Evolutionary conservation across 345 rosid genomes (phyloP).

Genomic region (Linum usitatissimum): DNA sequence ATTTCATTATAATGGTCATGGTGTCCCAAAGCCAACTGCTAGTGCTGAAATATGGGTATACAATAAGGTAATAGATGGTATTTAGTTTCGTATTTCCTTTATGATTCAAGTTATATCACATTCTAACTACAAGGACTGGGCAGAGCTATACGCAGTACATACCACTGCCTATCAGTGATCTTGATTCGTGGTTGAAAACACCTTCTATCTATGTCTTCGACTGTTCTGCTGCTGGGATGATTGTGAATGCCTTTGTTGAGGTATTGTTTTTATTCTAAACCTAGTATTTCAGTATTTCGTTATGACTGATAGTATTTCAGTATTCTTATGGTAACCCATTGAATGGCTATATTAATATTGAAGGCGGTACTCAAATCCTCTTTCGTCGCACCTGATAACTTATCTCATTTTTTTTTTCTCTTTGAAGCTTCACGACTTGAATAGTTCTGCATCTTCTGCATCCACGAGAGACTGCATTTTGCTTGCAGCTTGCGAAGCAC

Average conservation of each 20-base stretch:
- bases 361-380: not conserved
- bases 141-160: slow-evolving; percentile 98
- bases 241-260: slow-evolving; percentile 87
- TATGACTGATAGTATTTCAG: no score
- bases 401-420: slow-evolving; percentile 8
- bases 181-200: slow-evolving; percentile 95
- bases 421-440: slow-evolving; percentile 69
- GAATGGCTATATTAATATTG: not conserved
- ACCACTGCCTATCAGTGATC: slow-evolving; percentile 83
- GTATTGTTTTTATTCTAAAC: slow-evolving; percentile 25
- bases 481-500: slow-evolving; percentile 99
- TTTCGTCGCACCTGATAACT: not conserved
- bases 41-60: slow-evolving; percentile 99
- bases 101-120: slow-evolving; percentile 1
- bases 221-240: slow-evolving; percentile 98
- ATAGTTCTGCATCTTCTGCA: slow-evolving; percentile 55
- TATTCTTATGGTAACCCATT: no score
- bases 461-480: slow-evolving; percentile 79
- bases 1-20: slow-evolving; percentile 98
- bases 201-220: slow-evolving; percentile 97
- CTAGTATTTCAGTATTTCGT: not conserved
- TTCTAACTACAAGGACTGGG: slow-evolving; percentile 12
- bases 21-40: slow-evolving; percentile 96
- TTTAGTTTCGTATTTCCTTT: not conserved
- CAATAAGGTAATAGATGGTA: slow-evolving; percentile 53